Evolutionary conservation across 495 filamentous ascomycete species (phyloP).

Genomic region (Copromyces sp.): DNA sequence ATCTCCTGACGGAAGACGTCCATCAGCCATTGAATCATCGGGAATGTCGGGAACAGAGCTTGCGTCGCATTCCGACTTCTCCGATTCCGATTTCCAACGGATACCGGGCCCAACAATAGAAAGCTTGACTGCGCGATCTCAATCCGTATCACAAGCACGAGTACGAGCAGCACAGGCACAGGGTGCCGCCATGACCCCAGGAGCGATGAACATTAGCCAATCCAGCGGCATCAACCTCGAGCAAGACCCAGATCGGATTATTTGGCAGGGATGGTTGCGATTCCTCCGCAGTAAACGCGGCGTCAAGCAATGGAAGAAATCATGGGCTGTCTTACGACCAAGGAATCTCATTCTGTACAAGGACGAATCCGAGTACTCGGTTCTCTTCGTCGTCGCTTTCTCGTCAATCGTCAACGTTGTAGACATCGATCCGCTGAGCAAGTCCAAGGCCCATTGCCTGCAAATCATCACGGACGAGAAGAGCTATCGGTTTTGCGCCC

Average conservation of each 20-base stretch:
- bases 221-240: constrained; percentile 42
- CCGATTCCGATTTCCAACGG: constrained; percentile 51
- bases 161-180: not conserved
- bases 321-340: constrained; percentile 87
- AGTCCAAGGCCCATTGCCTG: constrained; percentile 74
- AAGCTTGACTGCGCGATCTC: constrained; percentile 31
- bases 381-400: constrained; percentile 71
- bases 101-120: constrained; percentile 34
- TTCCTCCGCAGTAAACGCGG: constrained; percentile 77
- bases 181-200: constrained; percentile 13
- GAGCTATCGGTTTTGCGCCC: constrained; percentile 75
- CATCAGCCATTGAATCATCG: constrained; percentile 60
- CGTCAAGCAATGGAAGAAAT: constrained; percentile 86
- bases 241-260: constrained; percentile 57
- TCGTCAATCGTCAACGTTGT: constrained; percentile 79
- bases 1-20: constrained; percentile 29
- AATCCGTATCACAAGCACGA: constrained; percentile 5
- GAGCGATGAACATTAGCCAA: constrained; percentile 46
- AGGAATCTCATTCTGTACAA: constrained; percentile 88
- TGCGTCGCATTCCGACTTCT: constrained; percentile 84
- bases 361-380: constrained; percentile 82
- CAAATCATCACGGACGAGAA: constrained; percentile 94
- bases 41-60: constrained; percentile 66
- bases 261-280: constrained; percentile 87
- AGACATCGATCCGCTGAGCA: constrained; percentile 79